Percentiles rank a stretch among this genome's conserved stretches.
Conservation (phyloP, 1,284 basidiomycete genomes). For the Austroboletus novae-zelandiae region DNA sequence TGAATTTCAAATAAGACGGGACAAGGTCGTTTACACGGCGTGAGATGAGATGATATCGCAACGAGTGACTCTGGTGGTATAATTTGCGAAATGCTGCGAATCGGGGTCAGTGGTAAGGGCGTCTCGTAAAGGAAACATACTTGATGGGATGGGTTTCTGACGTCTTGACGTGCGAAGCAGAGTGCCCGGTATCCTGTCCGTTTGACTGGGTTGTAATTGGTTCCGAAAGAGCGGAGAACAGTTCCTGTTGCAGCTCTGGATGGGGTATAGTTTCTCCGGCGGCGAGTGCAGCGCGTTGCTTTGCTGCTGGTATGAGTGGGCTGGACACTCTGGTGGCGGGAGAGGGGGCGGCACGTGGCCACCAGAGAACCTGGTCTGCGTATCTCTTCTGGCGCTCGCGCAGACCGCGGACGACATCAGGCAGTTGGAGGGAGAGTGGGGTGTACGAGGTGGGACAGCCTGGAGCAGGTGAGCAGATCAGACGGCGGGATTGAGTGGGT, state of each 20-base stretch:
- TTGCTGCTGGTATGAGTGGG: conserved; percentile 21
- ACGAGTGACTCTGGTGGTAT: conserved; percentile 61
- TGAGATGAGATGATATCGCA: conserved; percentile 54
- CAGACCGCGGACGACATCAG: conserved; percentile 59
- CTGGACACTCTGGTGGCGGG: neutral
- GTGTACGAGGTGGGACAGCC: conserved; percentile 61
- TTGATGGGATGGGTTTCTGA: conserved; percentile 84
- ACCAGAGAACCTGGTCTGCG: conserved; percentile 50
- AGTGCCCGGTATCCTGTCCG: conserved; percentile 4
- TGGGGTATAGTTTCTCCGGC: conserved; percentile 14
- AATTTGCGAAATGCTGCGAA: conserved; percentile 58
- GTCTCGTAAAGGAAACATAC: conserved; percentile 38
- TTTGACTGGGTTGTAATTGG: conserved; percentile 7
- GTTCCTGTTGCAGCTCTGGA: conserved; percentile 23
- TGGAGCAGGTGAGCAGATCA: conserved; percentile 21
- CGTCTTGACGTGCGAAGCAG: conserved; percentile 54
- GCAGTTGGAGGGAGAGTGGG: conserved; percentile 70
- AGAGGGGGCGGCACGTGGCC: conserved; percentile 36
- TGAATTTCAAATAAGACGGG: conserved; percentile 52
- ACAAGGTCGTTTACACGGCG: conserved; percentile 27
- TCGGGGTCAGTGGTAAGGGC: conserved; percentile 9
- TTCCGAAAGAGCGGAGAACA: conserved; percentile 23
- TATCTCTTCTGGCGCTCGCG: conserved; percentile 58
- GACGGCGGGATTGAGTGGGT: conserved; percentile 5
- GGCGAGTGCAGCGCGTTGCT: conserved; percentile 26